Evolutionary conservation across 202 grass and related monocot species (phyloP).

Genomic region (Setaria viridis): DNA sequence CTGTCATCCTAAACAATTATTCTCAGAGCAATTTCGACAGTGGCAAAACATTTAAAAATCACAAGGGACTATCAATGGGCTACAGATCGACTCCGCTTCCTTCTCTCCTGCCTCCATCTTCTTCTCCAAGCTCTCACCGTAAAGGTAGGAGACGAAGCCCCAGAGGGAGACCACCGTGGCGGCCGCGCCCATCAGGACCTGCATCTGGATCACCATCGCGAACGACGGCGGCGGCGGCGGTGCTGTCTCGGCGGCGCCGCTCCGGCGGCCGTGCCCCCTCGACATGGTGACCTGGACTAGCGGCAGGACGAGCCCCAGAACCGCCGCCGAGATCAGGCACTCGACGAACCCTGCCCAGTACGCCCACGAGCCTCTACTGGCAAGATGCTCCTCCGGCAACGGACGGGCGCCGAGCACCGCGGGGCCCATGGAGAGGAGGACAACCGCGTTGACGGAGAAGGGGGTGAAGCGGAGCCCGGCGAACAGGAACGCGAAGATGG

Average conservation of each 20-base stretch:
- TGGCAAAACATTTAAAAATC: no score
- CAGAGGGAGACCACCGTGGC: conserved; percentile 54
- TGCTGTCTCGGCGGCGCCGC: not conserved
- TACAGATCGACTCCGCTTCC: no score
- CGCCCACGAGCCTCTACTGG: conserved; percentile 35
- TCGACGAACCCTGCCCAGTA: conserved; percentile 62
- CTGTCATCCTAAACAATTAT: no score
- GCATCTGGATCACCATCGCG: no score
- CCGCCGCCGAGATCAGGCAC: conserved; percentile 52
- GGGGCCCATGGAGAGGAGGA: conserved; percentile 69
- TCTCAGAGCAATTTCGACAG: no score
- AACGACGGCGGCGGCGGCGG: not conserved
- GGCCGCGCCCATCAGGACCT: no score
- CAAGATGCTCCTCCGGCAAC: conserved; percentile 13
- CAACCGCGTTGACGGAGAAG: conserved; percentile 70
- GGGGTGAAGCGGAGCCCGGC: conserved; percentile 66
- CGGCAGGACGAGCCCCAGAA: conserved; percentile 59
- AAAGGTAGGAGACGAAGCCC: conserved; percentile 81
- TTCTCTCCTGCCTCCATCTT: not conserved
- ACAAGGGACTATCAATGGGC: no score
- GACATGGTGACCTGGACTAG: conserved; percentile 63
- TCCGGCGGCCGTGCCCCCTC: conserved; percentile 3
- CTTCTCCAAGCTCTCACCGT: conserved; percentile 67
- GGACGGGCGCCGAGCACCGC: conserved; percentile 59
- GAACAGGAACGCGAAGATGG: conserved; percentile 65